A percentile compares a stretch with the other conserved stretches of the same genome.
Conservation (phyloP, 148 eudicot genomes). For the Rhododendron ferrugineum region DNA sequence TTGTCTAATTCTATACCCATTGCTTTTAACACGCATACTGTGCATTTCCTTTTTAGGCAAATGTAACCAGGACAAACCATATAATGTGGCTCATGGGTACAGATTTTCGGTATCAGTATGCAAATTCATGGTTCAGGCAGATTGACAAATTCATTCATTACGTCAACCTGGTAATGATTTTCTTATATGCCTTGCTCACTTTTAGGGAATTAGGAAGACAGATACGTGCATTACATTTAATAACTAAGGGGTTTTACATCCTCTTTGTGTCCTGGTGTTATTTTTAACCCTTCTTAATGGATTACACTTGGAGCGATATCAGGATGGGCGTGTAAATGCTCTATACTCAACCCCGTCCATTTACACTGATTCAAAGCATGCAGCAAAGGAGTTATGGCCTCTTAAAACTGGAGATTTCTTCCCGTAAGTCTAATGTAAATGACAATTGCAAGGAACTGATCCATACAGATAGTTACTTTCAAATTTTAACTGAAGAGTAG, state of each 20-base stretch:
- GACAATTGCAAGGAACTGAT: neutral
- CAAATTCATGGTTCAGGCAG: conserved; percentile 74
- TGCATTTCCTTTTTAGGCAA: conserved; percentile 39
- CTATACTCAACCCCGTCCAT: conserved; percentile 76
- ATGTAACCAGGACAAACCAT: conserved; percentile 70
- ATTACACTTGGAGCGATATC: conserved; percentile 6
- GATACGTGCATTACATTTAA: neutral
- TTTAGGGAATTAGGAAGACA: neutral
- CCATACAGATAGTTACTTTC: neutral
- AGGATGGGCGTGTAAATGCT: conserved; percentile 88
- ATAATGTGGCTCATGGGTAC: conserved; percentile 82
- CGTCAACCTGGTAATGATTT: conserved; percentile 52
- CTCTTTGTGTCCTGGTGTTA: neutral
- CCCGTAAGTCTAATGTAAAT: conserved; percentile 48
- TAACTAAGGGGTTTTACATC: conserved; percentile 6
- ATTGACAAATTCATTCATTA: conserved; percentile 78
- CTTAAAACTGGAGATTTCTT: conserved; percentile 65
- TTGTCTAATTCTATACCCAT: neutral
- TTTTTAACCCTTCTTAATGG: neutral
- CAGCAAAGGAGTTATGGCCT: conserved; percentile 53
- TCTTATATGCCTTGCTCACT: neutral
- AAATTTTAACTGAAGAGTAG: neutral
- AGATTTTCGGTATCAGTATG: conserved; percentile 74
- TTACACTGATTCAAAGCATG: conserved; percentile 66
- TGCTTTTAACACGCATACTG: neutral